Conservation (phyloP, 2,329 filamentous ascomycete genomes). For the Leptographium wingfieldii region DNA sequence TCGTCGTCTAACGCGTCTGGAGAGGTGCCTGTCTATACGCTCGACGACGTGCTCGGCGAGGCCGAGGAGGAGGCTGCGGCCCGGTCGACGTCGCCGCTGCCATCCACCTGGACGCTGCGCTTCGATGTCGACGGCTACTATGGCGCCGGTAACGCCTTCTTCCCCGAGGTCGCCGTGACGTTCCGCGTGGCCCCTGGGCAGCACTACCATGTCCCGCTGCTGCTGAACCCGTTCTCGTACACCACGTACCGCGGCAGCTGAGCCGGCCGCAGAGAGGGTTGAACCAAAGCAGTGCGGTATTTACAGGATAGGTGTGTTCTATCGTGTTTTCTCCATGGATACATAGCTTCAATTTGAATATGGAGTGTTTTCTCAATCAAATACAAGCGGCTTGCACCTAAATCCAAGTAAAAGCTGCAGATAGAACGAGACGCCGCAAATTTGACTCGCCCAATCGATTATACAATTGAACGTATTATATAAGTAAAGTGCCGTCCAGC, state of each 20-base stretch:
- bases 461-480: neutral
- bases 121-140: slow-evolving; percentile 67
- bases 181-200: slow-evolving; percentile 42
- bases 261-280: slow-evolving; percentile 7
- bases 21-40: slow-evolving; percentile 44
- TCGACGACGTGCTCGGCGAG: slow-evolving; percentile 41
- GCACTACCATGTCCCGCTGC: slow-evolving; percentile 68
- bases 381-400: neutral
- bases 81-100: neutral
- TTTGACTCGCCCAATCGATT: too few relatives aligned
- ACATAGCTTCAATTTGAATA: neutral
- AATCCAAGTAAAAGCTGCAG: neutral
- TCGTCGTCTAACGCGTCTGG: slow-evolving; percentile 35
- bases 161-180: slow-evolving; percentile 44
- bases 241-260: slow-evolving; percentile 70
- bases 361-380: neutral
- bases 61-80: slow-evolving; percentile 18
- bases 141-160: slow-evolving; percentile 45
- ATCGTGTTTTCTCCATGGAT: neutral
- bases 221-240: slow-evolving; percentile 69
- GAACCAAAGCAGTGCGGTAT: too few relatives aligned
- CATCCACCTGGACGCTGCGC: slow-evolving; percentile 52
- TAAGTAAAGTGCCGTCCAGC: neutral
- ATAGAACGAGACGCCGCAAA: neutral
- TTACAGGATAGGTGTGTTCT: too few relatives aligned